Evolutionary conservation across 306 rosid species (phyloP).

Genomic region (Trifolium repens): DNA sequence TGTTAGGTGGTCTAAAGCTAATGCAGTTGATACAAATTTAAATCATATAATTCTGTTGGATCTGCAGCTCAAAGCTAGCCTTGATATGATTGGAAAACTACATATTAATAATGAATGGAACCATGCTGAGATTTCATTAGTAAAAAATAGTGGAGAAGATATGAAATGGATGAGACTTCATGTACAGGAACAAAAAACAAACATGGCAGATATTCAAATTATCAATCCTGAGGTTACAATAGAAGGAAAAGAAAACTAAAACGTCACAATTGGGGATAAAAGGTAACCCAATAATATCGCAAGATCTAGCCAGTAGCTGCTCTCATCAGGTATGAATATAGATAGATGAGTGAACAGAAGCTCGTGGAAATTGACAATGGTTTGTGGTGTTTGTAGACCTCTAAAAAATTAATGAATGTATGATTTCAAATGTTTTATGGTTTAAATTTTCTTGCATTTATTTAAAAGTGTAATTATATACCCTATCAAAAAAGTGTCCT

Average conservation of each 20-base stretch:
- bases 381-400: neutral
- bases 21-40: neutral
- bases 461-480: too few relatives aligned
- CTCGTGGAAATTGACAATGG: neutral
- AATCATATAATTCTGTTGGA: neutral
- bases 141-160: neutral
- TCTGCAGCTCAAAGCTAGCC: neutral
- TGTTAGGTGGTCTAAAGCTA: neutral
- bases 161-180: neutral
- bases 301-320: neutral
- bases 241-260: neutral
- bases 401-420: neutral
- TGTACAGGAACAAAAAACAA: neutral
- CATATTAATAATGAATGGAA: neutral
- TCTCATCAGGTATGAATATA: neutral
- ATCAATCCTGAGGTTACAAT: neutral
- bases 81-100: neutral
- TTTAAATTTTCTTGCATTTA: neutral
- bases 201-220: neutral
- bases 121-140: neutral
- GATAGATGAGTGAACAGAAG: neutral
- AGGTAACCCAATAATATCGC: neutral
- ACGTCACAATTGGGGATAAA: neutral
- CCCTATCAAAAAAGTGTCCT: neutral
- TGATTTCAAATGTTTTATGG: neutral